These are phyloP conservation scores for Magnolia kwangsiensis DNA, from an alignment of 164 flowering plant genomes.

Conservation along the genomic window DNA sequence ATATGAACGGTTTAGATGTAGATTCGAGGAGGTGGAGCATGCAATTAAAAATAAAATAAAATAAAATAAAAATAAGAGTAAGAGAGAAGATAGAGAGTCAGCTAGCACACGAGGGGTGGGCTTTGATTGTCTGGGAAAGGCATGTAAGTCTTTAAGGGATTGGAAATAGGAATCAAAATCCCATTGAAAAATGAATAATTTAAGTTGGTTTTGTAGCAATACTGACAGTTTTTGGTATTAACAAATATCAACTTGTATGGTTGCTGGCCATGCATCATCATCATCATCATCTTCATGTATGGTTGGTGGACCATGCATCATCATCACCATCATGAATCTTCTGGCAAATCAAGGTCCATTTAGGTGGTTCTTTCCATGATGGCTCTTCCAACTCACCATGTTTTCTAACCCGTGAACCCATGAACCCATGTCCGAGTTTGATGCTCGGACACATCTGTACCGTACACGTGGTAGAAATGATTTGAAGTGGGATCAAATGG, in stretches of 20 bases:
- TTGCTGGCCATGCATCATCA: not conserved
- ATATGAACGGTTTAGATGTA: too few species aligned
- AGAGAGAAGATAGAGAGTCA: not conserved
- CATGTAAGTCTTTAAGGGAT: slow-evolving; percentile 2
- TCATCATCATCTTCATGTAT: not conserved
- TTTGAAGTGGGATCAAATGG: too few species aligned
- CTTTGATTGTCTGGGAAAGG: not conserved
- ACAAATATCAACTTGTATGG: slow-evolving; percentile 1
- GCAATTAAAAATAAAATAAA: too few species aligned
- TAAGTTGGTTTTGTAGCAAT: not conserved
- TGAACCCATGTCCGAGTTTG: too few species aligned
- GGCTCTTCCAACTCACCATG: too few species aligned
- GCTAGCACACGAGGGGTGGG: not conserved
- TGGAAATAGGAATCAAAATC: not conserved
- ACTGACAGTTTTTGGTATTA: not conserved
- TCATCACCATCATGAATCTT: not conserved
- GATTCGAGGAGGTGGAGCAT: too few species aligned
- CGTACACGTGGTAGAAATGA: too few species aligned
- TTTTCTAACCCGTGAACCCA: too few species aligned
- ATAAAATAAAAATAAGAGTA: too few species aligned
- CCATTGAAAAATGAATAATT: not conserved
- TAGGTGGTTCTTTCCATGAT: not conserved
- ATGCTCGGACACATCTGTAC: too few species aligned
- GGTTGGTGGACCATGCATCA: not conserved
- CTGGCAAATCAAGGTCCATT: not conserved